Base-by-base conservation (phyloP, 768 basidiomycete species). In the Mrakia hoshinonis region DNA sequence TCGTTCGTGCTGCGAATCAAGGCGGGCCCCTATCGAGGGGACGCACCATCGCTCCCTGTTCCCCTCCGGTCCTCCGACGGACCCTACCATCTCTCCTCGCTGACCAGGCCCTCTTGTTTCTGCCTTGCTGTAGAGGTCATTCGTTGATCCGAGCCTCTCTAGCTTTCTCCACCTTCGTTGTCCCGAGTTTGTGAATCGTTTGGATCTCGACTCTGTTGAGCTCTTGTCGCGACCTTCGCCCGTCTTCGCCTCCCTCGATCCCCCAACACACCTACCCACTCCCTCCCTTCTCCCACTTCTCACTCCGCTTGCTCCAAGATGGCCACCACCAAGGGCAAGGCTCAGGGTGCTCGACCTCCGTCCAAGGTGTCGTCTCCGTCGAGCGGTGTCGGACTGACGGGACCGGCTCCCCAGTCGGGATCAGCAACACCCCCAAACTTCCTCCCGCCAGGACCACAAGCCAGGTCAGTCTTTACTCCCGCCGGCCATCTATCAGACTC, bases 271-370 rank as follows among this genome's bases (percentile, higher is more conserved):
- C 31, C 34, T 20, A 62, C 60, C 12, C 60, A 20, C 60, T 15
- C 9, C 31, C 31, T 10, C 9, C 24, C 63, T 49, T 18, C 5
- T 38, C 26, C 22, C n/a, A 24, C 24, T 31, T 51, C 7, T 22
- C 34, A 55, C 62, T 38, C 12, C 20, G 26, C 34, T 38, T 31
- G n/a, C 12, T 38, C 43, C n/a, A 31, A 12, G 29, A 68, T 68
- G 67, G 38, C 67, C 20, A 68, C 67, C 64, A 47, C 39, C 20
- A 68, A 68, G 43, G 22, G 20, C 29, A 51, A 68, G 43, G 55
- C 47, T 60, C 54, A 47, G 43, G 31, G 24, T 22, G 26, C 64
- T 26, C 58, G 58, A 36, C 52, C 20, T 22, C 68, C 47, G 46
- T 69, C 55, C 24, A 60, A 48, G 48, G 68, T 24, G 31, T 31